phyloP scores from a whole-genome alignment of 441 rosid species.

The Hura crepitans region DNA sequence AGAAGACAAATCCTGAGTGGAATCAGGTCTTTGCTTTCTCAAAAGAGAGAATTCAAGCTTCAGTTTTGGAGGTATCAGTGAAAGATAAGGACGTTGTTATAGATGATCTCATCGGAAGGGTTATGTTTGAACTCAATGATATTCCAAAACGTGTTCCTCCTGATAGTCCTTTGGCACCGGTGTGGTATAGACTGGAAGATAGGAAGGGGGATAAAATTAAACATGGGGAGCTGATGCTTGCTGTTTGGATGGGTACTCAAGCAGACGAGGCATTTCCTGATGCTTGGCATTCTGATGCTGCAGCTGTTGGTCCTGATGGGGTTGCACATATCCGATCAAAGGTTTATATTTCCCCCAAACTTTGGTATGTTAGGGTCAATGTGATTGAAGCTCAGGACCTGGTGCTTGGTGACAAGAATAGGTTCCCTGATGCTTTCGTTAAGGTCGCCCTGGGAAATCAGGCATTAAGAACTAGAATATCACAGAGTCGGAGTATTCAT shows the following conservation, averaged over 20 bases:
- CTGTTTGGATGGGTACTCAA: constrained; percentile 95
- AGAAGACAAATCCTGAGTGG: constrained; percentile 88
- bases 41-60: constrained; percentile 85
- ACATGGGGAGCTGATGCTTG: constrained; percentile 81
- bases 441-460: constrained; percentile 72
- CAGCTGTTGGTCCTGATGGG: constrained; percentile 62
- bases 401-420: constrained; percentile 52
- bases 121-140: constrained; percentile 70
- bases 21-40: constrained; percentile 89
- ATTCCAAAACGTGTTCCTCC: constrained; percentile 84
- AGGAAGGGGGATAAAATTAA: constrained; percentile 57
- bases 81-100: constrained; percentile 74
- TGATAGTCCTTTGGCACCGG: constrained; percentile 90
- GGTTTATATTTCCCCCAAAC: constrained; percentile 80
- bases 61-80: constrained; percentile 66
- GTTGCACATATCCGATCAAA: constrained; percentile 59
- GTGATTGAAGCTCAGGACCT: constrained; percentile 87
- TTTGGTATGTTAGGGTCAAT: constrained; percentile 79
- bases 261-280: constrained; percentile 86
- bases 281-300: constrained; percentile 87
- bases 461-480: constrained; percentile 51
- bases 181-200: constrained; percentile 86
- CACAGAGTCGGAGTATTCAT: constrained; percentile 49
- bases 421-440: constrained; percentile 64
- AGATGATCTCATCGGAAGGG: constrained; percentile 72